These are phyloP conservation scores for Akanthomyces dipterigenus DNA, from an alignment of 2,329 filamentous ascomycete species.

Conservation along the genomic window DNA sequence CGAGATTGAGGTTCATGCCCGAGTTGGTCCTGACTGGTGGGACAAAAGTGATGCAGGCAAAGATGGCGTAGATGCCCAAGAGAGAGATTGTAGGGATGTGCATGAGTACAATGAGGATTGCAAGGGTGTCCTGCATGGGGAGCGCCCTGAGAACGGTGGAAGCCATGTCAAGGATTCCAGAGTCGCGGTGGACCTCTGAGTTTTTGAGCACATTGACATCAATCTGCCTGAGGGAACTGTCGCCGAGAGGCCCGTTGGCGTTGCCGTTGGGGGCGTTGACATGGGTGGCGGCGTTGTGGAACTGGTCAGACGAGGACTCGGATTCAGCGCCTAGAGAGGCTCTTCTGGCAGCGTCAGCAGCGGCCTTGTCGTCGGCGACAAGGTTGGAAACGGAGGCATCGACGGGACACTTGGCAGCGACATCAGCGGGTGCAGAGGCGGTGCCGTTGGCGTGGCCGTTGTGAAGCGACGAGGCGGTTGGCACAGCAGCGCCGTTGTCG, in stretches of 20 bases:
- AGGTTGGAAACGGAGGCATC: neutral
- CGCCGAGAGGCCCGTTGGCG: constrained; percentile 27
- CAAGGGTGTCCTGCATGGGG: constrained; percentile 89
- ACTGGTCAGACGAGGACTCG: constrained; percentile 29
- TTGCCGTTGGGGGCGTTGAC: constrained; percentile 21
- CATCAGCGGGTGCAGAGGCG: neutral
- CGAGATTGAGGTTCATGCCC: constrained; percentile 73
- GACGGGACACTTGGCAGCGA: neutral
- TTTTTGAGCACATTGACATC: constrained; percentile 65
- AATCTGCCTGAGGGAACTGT: constrained; percentile 56
- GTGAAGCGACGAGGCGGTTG: constrained; percentile 17
- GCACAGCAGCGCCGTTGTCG: constrained; percentile 21
- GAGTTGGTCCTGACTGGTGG: constrained; percentile 73
- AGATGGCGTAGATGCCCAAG: constrained; percentile 84
- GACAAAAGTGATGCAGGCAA: constrained; percentile 88
- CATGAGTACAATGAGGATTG: constrained; percentile 91
- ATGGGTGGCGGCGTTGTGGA: constrained; percentile 22
- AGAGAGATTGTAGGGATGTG: constrained; percentile 84
- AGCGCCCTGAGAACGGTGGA: constrained; percentile 84
- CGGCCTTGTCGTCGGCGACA: constrained; percentile 1
- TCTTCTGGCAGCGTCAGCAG: neutral
- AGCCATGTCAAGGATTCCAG: constrained; percentile 68
- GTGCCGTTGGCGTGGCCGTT: constrained; percentile 7
- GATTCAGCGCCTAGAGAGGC: constrained; percentile 12
- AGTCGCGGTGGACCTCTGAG: constrained; percentile 60